phyloP scores from a whole-genome alignment of 768 basidiomycete species.

The Amanita subjunquillea region DNA sequence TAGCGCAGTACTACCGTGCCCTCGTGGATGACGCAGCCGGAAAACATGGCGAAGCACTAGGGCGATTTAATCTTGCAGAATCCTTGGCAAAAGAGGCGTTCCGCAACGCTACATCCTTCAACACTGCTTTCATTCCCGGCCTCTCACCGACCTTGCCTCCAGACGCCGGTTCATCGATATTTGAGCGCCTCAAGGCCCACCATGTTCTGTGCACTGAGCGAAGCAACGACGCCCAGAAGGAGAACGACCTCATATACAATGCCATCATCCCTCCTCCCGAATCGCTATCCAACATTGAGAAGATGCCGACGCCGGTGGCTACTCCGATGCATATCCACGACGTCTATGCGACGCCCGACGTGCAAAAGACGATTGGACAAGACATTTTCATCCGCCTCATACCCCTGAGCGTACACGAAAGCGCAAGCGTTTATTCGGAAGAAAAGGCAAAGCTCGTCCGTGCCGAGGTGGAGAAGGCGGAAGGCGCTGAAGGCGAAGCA shows the following conservation, averaged over 20 bases:
- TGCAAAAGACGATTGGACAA: slow-evolving; percentile 88
- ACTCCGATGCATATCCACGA: slow-evolving; percentile 89
- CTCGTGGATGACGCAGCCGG: slow-evolving; percentile 65
- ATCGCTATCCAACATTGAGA: slow-evolving; percentile 74
- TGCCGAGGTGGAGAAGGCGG: slow-evolving; percentile 79
- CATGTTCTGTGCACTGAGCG: slow-evolving; percentile 67
- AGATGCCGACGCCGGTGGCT: slow-evolving; percentile 61
- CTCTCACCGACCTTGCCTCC: slow-evolving; percentile 77
- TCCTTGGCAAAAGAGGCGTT: slow-evolving; percentile 75
- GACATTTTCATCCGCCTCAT: slow-evolving; percentile 85
- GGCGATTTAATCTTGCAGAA: slow-evolving; percentile 70
- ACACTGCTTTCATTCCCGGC: slow-evolving; percentile 57
- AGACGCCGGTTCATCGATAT: slow-evolving; percentile 72
- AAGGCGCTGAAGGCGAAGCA: slow-evolving; percentile 73
- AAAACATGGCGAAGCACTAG: slow-evolving; percentile 83
- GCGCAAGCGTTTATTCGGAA: slow-evolving; percentile 93
- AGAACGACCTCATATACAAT: slow-evolving; percentile 98
- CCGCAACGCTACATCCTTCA: slow-evolving; percentile 58
- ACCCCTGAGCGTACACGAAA: slow-evolving; percentile 91
- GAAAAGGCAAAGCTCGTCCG: slow-evolving; percentile 94
- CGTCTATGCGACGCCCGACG: slow-evolving; percentile 81
- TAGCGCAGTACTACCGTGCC: slow-evolving; percentile 81
- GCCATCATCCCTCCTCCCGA: slow-evolving; percentile 76
- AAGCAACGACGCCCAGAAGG: slow-evolving; percentile 65
- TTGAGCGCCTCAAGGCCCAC: slow-evolving; percentile 79